Conservation (phyloP, 306 rosid species). For the Vigna trinervia region DNA sequence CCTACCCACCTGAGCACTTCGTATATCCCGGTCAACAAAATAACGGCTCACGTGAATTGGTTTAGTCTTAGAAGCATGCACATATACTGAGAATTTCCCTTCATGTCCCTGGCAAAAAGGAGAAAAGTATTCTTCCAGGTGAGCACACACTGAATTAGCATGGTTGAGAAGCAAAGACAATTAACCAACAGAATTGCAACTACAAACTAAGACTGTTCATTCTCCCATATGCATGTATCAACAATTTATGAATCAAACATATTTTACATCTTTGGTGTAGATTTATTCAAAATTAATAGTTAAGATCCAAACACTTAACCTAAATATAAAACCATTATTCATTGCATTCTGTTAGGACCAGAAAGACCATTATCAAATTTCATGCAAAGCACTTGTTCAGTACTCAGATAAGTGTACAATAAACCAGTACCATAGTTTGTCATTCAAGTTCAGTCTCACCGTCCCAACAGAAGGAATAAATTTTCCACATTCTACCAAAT, state of each 20-base stretch:
- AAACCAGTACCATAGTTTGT: background rate
- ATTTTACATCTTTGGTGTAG: background rate
- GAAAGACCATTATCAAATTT: conserved; percentile 11
- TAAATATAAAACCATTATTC: conserved; percentile 11
- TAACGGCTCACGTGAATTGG: conserved; percentile 87
- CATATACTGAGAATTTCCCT: conserved; percentile 88
- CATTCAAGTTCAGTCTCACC: conserved; percentile 13
- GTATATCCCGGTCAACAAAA: conserved; percentile 76
- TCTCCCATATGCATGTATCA: conserved; percentile 1
- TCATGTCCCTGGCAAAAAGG: conserved; percentile 86
- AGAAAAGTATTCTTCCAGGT: conserved; percentile 32
- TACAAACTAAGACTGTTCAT: conserved; percentile 6
- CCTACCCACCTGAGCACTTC: conserved; percentile 70
- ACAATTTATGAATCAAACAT: conserved; percentile 5
- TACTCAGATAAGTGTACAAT: conserved; percentile 28
- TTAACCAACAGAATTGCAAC: conserved; percentile 28
- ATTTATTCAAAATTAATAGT: background rate
- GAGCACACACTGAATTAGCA: conserved; percentile 28
- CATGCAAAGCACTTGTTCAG: conserved; percentile 16
- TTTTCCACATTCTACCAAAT: background rate
- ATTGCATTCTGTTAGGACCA: conserved; percentile 13
- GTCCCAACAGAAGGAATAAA: background rate
- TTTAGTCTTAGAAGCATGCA: conserved; percentile 88
- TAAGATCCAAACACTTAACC: background rate
- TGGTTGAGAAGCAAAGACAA: conserved; percentile 25